Conservation (phyloP, 306 rosid genomes). For the Erythrophleum fordii region DNA sequence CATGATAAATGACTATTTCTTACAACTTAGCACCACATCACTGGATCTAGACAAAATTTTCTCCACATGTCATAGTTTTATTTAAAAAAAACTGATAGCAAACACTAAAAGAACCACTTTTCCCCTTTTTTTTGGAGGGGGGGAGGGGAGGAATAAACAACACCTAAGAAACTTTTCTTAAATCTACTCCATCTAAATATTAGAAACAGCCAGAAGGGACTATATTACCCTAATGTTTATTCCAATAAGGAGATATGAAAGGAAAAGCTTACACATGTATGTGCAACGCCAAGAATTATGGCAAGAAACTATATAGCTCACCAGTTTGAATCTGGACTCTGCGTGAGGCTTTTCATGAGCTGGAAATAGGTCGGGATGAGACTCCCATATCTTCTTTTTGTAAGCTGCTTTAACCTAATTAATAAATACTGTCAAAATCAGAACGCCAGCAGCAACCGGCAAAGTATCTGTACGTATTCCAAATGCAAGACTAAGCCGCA, state of each 20-base stretch:
- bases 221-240: neutral
- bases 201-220: neutral
- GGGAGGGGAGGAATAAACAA: no score
- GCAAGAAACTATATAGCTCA: constrained; percentile 33
- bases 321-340: constrained; percentile 72
- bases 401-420: constrained; percentile 76
- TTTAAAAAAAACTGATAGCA: neutral
- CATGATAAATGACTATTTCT: neutral
- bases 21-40: neutral
- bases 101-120: neutral
- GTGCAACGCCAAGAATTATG: neutral
- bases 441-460: constrained; percentile 8
- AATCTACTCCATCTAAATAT: neutral
- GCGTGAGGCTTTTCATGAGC: constrained; percentile 63
- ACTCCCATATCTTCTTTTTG: constrained; percentile 78
- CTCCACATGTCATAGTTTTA: neutral
- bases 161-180: neutral
- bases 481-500: neutral
- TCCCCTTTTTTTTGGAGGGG: neutral
- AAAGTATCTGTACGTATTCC: constrained; percentile 11
- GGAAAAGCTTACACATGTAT: neutral
- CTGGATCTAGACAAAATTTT: neutral
- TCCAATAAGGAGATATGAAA: neutral
- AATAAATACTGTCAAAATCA: constrained; percentile 8
- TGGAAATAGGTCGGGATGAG: constrained; percentile 83